A percentile compares a stretch with the other conserved stretches of the same genome.
phyloP scores from a whole-genome alignment of 352 stramenopile genomes.

The Pythium phragmiticola region DNA sequence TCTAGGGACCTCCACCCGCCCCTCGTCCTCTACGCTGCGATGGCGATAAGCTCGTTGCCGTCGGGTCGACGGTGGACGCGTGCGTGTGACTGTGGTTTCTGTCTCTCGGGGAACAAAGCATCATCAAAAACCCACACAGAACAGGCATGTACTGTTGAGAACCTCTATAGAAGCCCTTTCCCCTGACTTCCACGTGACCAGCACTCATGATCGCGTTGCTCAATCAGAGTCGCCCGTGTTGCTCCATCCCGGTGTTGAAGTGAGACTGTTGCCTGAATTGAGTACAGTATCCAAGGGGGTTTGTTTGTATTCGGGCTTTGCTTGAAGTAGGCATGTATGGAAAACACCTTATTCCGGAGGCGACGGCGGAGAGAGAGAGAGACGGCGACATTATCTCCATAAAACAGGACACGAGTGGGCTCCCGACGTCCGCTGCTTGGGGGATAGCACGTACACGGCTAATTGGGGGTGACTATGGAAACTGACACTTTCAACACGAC shows the following conservation, averaged over 20 bases:
- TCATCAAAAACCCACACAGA: conserved; percentile 17
- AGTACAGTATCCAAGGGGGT: neutral
- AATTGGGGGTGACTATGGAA: neutral
- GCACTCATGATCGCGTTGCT: conserved; percentile 6
- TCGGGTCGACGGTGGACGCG: neutral
- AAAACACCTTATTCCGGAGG: neutral
- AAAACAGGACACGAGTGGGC: neutral
- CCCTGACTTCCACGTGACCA: conserved; percentile 4
- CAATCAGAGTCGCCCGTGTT: conserved; percentile 4
- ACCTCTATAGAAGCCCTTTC: conserved; percentile 12
- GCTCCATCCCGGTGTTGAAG: neutral
- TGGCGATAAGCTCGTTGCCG: neutral
- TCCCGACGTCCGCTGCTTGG: neutral
- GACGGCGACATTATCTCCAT: neutral
- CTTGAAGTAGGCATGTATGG: conserved; percentile 2
- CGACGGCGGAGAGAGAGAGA: neutral
- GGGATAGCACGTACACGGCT: no score
- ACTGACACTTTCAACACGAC: conserved; percentile 1
- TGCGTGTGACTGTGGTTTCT: conserved; percentile 27
- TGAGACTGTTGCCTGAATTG: neutral
- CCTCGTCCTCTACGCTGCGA: neutral
- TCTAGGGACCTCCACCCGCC: neutral
- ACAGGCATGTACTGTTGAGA: neutral
- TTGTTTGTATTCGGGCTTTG: neutral
- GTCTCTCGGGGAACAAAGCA: neutral